Evolutionary conservation across 140 eudicot genomes (phyloP).

Genomic region (Erigeron philadelphicus): DNA sequence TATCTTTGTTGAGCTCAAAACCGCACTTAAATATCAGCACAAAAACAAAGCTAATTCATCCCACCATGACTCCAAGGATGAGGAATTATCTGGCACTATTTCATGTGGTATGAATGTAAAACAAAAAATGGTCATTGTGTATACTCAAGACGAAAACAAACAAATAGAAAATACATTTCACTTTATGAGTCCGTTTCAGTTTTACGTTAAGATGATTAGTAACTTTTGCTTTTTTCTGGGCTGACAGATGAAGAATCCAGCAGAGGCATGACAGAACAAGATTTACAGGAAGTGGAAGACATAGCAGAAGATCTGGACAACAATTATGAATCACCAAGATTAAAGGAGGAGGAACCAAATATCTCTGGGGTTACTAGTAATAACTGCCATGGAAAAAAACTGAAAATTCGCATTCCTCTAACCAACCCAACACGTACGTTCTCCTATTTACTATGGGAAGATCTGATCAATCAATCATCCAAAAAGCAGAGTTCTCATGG

Average conservation of each 20-base stretch:
- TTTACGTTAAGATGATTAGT: background rate
- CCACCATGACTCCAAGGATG: slow-evolving; percentile 57
- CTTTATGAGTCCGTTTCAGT: background rate
- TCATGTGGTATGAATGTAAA: slow-evolving; percentile 53
- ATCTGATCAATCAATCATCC: slow-evolving; percentile 67
- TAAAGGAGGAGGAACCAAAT: slow-evolving; percentile 40
- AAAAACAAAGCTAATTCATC: slow-evolving; percentile 37
- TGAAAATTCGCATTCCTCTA: slow-evolving; percentile 77
- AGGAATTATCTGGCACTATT: slow-evolving; percentile 67
- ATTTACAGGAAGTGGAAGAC: slow-evolving; percentile 37
- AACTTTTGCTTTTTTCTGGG: slow-evolving; percentile 7
- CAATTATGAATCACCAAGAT: slow-evolving; percentile 40
- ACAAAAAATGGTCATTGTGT: slow-evolving; percentile 19
- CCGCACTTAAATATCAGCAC: slow-evolving; percentile 45
- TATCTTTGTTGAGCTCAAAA: slow-evolving; percentile 65
- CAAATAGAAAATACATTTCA: background rate
- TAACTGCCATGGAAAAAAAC: slow-evolving; percentile 55
- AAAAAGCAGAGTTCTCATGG: slow-evolving; percentile 57
- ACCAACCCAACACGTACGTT: slow-evolving; percentile 93
- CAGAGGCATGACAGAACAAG: slow-evolving; percentile 46
- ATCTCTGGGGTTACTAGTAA: slow-evolving; percentile 35
- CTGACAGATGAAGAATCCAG: slow-evolving; percentile 51
- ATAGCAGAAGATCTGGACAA: slow-evolving; percentile 34
- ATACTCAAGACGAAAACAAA: background rate
- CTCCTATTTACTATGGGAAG: slow-evolving; percentile 88